Conservation (phyloP, 2,329 filamentous ascomycete genomes). For the Sarocladium kiliense region DNA sequence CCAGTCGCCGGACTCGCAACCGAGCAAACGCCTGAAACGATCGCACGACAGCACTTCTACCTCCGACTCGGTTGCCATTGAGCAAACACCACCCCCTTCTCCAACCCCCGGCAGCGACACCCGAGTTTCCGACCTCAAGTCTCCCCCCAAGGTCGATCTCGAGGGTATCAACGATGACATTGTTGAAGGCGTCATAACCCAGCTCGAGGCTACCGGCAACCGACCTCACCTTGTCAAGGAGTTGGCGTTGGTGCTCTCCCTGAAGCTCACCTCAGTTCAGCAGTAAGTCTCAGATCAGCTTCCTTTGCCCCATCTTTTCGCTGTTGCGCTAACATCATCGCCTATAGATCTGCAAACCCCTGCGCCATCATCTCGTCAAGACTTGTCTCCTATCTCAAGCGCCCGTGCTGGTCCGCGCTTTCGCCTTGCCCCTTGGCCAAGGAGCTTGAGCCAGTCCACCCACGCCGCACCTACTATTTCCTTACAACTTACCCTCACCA, state of each 20-base stretch:
- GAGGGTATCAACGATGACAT: conserved; percentile 91
- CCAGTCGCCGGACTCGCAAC: conserved; percentile 30
- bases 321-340: conserved; percentile 22
- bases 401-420: conserved; percentile 70
- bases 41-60: conserved; percentile 55
- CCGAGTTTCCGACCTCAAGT: conserved; percentile 19
- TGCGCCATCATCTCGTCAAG: conserved; percentile 93
- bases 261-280: conserved; percentile 76
- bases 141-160: conserved; percentile 47
- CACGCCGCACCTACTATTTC: conserved; percentile 94
- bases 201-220: conserved; percentile 85
- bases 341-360: conserved; percentile 81
- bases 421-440: conserved; percentile 86
- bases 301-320: conserved; percentile 10
- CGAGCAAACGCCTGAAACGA: conserved; percentile 68
- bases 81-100: conserved; percentile 63
- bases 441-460: conserved; percentile 86
- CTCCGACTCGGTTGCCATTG: conserved; percentile 69
- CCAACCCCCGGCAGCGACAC: conserved; percentile 24
- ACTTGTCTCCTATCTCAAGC: conserved; percentile 83
- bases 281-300: conserved; percentile 64
- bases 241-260: conserved; percentile 73
- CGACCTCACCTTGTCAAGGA: conserved; percentile 93
- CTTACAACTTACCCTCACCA: conserved; percentile 84
- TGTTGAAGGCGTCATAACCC: conserved; percentile 82